phyloP scores from a whole-genome alignment of 2,329 filamentous ascomycete species.

The Claviceps spartinae region DNA sequence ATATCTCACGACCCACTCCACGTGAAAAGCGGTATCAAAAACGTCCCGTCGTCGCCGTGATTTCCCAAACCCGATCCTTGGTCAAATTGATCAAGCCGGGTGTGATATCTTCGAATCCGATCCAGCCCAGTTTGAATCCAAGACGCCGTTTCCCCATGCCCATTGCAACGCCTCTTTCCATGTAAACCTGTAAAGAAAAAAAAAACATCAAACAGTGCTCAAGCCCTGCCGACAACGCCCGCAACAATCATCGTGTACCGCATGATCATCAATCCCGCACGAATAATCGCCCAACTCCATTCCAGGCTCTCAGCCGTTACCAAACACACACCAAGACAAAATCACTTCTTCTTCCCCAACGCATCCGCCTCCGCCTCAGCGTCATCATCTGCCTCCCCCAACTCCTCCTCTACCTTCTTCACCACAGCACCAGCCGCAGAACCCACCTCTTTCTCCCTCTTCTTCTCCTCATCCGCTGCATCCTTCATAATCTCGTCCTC shows the following conservation, averaged over 20 bases:
- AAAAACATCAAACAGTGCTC: no score
- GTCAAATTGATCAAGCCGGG: neutral
- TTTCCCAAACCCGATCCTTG: neutral
- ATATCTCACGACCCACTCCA: no score
- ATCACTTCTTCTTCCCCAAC: constrained; percentile 24
- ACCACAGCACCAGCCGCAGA: constrained; percentile 4
- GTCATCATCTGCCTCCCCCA: constrained; percentile 40
- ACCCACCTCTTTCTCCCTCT: constrained; percentile 15
- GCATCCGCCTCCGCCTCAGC: constrained; percentile 27
- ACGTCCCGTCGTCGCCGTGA: neutral
- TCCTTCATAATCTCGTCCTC: constrained; percentile 46
- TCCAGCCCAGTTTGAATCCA: neutral
- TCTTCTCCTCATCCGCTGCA: constrained; percentile 30
- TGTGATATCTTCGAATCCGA: neutral
- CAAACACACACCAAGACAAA: neutral
- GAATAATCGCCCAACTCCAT: neutral
- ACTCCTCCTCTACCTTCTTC: constrained; percentile 31
- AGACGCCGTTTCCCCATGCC: neutral
- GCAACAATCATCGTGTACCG: no score
- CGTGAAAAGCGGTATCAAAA: neutral
- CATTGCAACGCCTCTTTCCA: neutral
- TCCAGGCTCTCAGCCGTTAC: neutral
- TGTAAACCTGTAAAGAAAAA: no score
- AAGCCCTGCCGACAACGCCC: no score
- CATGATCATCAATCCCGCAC: neutral